phyloP scores from a whole-genome alignment of 257 asterid genomes.

The Solanum chiquidenum region DNA sequence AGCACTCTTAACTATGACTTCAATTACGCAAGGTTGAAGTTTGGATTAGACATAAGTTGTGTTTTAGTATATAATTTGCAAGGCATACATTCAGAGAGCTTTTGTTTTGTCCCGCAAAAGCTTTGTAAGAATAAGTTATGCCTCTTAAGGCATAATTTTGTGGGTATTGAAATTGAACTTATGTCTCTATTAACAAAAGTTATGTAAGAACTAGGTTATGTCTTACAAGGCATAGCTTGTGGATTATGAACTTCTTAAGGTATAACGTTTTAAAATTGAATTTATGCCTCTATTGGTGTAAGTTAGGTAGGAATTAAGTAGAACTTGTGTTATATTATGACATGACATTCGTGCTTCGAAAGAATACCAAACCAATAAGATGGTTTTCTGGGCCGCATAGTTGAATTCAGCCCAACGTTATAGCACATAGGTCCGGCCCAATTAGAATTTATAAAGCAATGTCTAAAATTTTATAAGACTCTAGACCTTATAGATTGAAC shows the following conservation, averaged over 20 bases:
- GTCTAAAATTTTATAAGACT: background rate
- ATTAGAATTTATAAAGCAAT: background rate
- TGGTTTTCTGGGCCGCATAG: background rate
- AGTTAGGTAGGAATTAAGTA: background rate
- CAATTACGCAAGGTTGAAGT: background rate
- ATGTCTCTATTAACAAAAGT: background rate
- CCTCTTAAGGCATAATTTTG: background rate
- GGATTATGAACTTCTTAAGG: background rate
- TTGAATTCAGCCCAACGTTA: background rate
- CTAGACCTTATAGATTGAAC: background rate
- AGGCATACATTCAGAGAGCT: accelerated
- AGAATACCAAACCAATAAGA: background rate
- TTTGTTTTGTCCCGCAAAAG: background rate
- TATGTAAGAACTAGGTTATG: background rate
- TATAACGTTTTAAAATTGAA: background rate
- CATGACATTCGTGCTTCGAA: background rate
- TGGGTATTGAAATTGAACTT: background rate
- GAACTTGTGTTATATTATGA: background rate
- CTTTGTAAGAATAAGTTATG: background rate
- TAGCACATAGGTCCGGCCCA: background rate
- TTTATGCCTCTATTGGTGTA: background rate
- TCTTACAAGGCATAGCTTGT: background rate
- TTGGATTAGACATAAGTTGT: background rate
- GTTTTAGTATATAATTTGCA: background rate
- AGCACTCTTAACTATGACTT: background rate